These are phyloP conservation scores for Pseudogymnoascus sp. DNA, from an alignment of 2,329 filamentous ascomycete genomes.

Conservation along the genomic window DNA sequence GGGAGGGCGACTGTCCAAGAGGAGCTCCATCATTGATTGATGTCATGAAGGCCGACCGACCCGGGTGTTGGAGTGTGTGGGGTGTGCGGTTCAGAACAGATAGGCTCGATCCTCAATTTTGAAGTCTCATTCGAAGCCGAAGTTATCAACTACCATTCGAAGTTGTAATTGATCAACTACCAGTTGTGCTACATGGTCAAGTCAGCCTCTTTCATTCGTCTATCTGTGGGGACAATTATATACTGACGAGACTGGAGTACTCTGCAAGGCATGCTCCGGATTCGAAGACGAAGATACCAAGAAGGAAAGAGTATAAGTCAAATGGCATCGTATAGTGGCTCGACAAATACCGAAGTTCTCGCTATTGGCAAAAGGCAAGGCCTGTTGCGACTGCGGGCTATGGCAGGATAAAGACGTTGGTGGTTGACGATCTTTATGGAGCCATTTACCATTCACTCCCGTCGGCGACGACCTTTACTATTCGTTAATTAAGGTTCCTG, in stretches of 20 bases:
- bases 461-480: not conserved
- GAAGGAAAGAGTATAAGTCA: not conserved
- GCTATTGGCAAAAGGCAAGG: conserved; percentile 1
- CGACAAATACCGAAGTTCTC: not conserved
- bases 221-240: not conserved
- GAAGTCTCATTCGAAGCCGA: conserved; percentile 1
- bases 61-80: not conserved
- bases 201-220: conserved; percentile 1
- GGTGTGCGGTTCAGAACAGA: not conserved
- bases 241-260: not conserved
- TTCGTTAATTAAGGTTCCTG: conserved; percentile 6
- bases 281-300: conserved; percentile 1
- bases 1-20: conserved; percentile 59
- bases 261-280: conserved; percentile 1
- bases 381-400: not conserved
- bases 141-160: conserved; percentile 3
- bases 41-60: conserved; percentile 50
- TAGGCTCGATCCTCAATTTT: not conserved
- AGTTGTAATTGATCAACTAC: conserved; percentile 2
- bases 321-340: not conserved
- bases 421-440: conserved; percentile 4
- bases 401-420: not conserved
- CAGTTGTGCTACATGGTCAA: conserved; percentile 1
- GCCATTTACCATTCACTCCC: not conserved
- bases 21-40: conserved; percentile 55